Evolutionary conservation across 2,329 filamentous ascomycete species (phyloP).

Genomic region (Fusarium humuli): DNA sequence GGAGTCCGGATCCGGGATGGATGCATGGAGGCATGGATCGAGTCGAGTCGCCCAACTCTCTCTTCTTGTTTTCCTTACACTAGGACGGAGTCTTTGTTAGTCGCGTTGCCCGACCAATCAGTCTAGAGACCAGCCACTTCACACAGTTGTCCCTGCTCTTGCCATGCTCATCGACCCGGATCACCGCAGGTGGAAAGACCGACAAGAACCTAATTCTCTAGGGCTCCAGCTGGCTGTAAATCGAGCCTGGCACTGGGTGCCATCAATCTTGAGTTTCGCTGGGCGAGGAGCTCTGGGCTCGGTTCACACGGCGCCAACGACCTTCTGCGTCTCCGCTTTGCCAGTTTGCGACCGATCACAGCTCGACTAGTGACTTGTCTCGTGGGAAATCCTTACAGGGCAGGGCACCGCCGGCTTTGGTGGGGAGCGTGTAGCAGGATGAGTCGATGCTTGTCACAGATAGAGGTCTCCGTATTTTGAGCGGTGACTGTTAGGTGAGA

Average conservation of each 20-base stretch:
- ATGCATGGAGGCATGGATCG: constrained; percentile 44
- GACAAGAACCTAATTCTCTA: constrained; percentile 34
- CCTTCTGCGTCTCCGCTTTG: constrained; percentile 37
- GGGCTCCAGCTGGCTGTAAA: constrained; percentile 34
- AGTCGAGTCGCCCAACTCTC: constrained; percentile 44
- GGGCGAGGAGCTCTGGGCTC: constrained; percentile 19
- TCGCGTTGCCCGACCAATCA: constrained; percentile 45
- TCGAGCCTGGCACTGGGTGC: constrained; percentile 32
- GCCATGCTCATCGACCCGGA: constrained; percentile 41
- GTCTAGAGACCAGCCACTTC: constrained; percentile 42
- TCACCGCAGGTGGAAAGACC: constrained; percentile 25
- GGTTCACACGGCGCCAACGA: constrained; percentile 31
- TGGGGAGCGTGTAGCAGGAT: constrained; percentile 25
- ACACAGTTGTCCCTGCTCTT: constrained; percentile 34
- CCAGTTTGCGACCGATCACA: constrained; percentile 32
- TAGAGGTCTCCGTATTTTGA: constrained; percentile 32
- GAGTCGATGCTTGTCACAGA: constrained; percentile 21
- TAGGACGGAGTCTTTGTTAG: constrained; percentile 45
- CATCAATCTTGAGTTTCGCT: constrained; percentile 27
- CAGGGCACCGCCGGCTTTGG: constrained; percentile 30
- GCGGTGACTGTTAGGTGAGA: constrained; percentile 34
- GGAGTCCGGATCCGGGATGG: constrained; percentile 53
- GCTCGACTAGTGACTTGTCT: constrained; percentile 10
- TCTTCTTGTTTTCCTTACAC: constrained; percentile 38
- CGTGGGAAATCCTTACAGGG: constrained; percentile 19